Evolutionary conservation across 208 protist species (phyloP).

Genomic region (Novymonas esmeraldas): DNA sequence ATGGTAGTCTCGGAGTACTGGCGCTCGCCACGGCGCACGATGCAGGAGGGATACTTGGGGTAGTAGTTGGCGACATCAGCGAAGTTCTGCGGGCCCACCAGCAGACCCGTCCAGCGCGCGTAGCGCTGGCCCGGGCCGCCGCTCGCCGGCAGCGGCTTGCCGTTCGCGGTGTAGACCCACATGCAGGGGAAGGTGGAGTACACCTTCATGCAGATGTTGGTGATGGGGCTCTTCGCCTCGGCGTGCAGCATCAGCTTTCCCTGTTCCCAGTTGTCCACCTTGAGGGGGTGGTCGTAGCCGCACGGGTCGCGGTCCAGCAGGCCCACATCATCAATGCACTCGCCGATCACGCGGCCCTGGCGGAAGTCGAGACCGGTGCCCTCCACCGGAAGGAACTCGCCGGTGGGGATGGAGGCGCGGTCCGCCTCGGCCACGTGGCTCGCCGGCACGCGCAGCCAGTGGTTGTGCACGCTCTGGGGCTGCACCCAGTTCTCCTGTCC

Average conservation of each 20-base stretch:
- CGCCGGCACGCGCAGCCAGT: constrained; percentile 43
- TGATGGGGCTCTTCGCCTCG: constrained; percentile 44
- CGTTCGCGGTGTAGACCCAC: constrained; percentile 78
- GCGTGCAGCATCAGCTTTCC: constrained; percentile 46
- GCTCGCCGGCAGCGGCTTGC: constrained; percentile 42
- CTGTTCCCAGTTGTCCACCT: constrained; percentile 44
- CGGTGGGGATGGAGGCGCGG: constrained; percentile 43
- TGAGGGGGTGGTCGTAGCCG: constrained; percentile 64
- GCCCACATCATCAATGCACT: constrained; percentile 36
- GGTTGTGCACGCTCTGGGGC: constrained; percentile 38
- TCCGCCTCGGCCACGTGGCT: constrained; percentile 38
- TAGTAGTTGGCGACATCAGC: constrained; percentile 48
- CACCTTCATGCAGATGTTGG: constrained; percentile 59
- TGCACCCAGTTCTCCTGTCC: constrained; percentile 26
- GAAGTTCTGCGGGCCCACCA: constrained; percentile 58
- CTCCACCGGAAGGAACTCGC: constrained; percentile 34
- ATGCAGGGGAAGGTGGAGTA: constrained; percentile 63
- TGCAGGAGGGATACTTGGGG: constrained; percentile 33
- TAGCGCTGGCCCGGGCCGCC: constrained; percentile 54
- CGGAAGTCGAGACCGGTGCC: constrained; percentile 50
- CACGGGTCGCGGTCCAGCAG: constrained; percentile 48
- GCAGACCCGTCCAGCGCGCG: constrained; percentile 39
- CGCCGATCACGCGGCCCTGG: constrained; percentile 29
- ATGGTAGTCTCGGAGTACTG: constrained; percentile 50
- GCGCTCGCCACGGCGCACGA: constrained; percentile 40